Conservation (phyloP, 2,329 filamentous ascomycete genomes). For the Berkeleyomyces rouxiae region DNA sequence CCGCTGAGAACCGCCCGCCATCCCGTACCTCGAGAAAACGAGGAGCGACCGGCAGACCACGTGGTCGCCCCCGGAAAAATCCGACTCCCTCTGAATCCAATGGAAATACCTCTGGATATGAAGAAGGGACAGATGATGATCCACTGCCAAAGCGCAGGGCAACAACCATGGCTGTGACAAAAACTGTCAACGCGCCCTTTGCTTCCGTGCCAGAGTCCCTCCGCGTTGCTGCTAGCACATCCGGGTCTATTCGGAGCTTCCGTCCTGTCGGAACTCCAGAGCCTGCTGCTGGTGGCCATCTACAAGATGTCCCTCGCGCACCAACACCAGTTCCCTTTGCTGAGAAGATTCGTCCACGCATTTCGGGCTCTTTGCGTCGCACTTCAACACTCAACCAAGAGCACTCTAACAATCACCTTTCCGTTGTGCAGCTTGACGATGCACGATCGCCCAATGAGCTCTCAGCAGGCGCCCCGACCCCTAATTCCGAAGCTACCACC, state of each 20-base stretch:
- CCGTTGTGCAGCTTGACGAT: constrained; percentile 31
- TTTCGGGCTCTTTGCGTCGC: constrained; percentile 34
- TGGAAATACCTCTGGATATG: constrained; percentile 59
- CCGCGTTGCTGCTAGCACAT: constrained; percentile 77
- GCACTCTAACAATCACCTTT: constrained; percentile 20
- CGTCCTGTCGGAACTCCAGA: constrained; percentile 49
- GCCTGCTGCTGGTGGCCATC: constrained; percentile 30
- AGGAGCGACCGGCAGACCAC: constrained; percentile 35
- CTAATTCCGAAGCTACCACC: constrained; percentile 49
- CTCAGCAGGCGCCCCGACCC: constrained; percentile 34
- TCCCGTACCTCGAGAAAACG: constrained; percentile 40
- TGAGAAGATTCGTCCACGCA: constrained; percentile 7
- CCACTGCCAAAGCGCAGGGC: constrained; percentile 48
- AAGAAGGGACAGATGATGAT: constrained; percentile 47
- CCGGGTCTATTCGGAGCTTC: constrained; percentile 72
- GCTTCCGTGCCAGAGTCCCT: constrained; percentile 62
- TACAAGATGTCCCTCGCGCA: constrained; percentile 58
- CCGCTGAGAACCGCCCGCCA: constrained; percentile 35
- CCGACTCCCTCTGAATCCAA: constrained; percentile 24
- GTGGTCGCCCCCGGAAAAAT: constrained; percentile 40
- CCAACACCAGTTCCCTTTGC: constrained; percentile 53
- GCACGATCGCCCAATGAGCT: constrained; percentile 34
- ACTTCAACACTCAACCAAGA: constrained; percentile 43
- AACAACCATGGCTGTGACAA: constrained; percentile 56
- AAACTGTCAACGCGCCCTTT: constrained; percentile 55